Percentiles rank a stretch among this genome's conserved stretches.
These are phyloP conservation scores for Mycena metata DNA, from an alignment of 768 basidiomycete genomes.

Conservation along the genomic window DNA sequence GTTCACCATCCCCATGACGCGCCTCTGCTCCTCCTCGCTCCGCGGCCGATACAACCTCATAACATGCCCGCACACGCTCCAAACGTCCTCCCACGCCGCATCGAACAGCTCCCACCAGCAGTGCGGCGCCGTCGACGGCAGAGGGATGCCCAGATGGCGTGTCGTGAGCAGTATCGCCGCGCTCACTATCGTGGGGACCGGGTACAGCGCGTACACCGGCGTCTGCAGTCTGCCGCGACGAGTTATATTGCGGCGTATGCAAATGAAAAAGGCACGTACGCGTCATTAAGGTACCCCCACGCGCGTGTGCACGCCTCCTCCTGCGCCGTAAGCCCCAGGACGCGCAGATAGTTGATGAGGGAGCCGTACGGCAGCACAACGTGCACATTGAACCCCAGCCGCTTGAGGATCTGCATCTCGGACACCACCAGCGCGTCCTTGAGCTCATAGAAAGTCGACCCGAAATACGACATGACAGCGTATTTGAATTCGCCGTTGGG, in stretches of 20 bases:
- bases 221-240: conserved; percentile 83
- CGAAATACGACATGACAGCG: conserved; percentile 90
- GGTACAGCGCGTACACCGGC: conserved; percentile 90
- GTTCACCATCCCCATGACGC: conserved; percentile 70
- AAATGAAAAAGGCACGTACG: conserved; percentile 58
- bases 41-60: conserved; percentile 83
- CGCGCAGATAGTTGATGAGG: conserved; percentile 92
- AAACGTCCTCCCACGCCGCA: conserved; percentile 89
- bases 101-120: conserved; percentile 98
- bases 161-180: conserved; percentile 88
- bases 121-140: conserved; percentile 78
- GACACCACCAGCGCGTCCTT: conserved; percentile 94
- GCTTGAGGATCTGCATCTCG: conserved; percentile 98
- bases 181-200: conserved; percentile 90
- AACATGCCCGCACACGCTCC: conserved; percentile 86
- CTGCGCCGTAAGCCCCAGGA: conserved; percentile 85
- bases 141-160: conserved; percentile 76
- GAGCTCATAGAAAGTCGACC: conserved; percentile 90
- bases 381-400: conserved; percentile 95
- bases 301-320: conserved; percentile 80
- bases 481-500: conserved; percentile 67
- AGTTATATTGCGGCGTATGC: background rate
- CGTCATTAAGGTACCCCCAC: conserved; percentile 97
- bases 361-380: conserved; percentile 95
- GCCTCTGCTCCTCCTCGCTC: conserved; percentile 57